Percentiles rank a stretch among this genome's conserved stretches.
Conservation (phyloP, 257 asterid species). For the Plantago elongata region DNA sequence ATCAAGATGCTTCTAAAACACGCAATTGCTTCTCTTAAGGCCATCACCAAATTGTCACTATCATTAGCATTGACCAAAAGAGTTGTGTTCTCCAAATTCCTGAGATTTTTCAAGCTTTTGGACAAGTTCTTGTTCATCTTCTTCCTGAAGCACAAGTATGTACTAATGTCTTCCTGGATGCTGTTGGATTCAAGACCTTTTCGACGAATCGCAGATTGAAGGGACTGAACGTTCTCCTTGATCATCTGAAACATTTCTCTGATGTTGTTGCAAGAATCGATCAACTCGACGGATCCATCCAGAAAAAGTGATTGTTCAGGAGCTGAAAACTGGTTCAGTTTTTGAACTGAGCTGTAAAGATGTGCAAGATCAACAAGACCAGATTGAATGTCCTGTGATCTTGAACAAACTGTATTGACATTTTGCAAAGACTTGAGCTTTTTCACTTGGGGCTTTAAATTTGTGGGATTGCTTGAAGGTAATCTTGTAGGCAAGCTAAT, state of each 20-base stretch:
- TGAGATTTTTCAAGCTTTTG: slow-evolving; percentile 31
- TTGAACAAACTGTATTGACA: neutral
- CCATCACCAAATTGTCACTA: neutral
- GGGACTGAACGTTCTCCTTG: slow-evolving; percentile 37
- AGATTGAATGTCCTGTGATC: slow-evolving; percentile 29
- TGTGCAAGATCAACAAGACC: slow-evolving; percentile 30
- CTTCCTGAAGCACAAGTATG: slow-evolving; percentile 32
- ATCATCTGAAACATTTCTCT: slow-evolving; percentile 39
- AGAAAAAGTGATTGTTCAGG: slow-evolving; percentile 19
- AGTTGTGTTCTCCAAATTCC: slow-evolving; percentile 25
- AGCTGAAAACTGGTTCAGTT: slow-evolving; percentile 11
- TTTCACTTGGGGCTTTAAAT: slow-evolving; percentile 18
- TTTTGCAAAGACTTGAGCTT: slow-evolving; percentile 20
- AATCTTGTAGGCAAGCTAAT: slow-evolving; percentile 38
- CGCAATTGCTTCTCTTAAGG: slow-evolving; percentile 35
- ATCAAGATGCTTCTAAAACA: slow-evolving; percentile 34
- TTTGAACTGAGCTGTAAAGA: slow-evolving; percentile 27
- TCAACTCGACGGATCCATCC: slow-evolving; percentile 27
- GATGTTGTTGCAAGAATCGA: slow-evolving; percentile 40
- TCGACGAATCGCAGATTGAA: slow-evolving; percentile 48
- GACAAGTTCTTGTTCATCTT: slow-evolving; percentile 31
- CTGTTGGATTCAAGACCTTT: slow-evolving; percentile 36
- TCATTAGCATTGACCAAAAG: neutral
- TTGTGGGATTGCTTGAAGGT: slow-evolving; percentile 1
- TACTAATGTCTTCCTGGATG: slow-evolving; percentile 21